Evolutionary conservation across 2,329 filamentous ascomycete genomes (phyloP), one percentile per base, ranked within the genome.

Genomic region (Lachnellula occidentalis): DNA sequence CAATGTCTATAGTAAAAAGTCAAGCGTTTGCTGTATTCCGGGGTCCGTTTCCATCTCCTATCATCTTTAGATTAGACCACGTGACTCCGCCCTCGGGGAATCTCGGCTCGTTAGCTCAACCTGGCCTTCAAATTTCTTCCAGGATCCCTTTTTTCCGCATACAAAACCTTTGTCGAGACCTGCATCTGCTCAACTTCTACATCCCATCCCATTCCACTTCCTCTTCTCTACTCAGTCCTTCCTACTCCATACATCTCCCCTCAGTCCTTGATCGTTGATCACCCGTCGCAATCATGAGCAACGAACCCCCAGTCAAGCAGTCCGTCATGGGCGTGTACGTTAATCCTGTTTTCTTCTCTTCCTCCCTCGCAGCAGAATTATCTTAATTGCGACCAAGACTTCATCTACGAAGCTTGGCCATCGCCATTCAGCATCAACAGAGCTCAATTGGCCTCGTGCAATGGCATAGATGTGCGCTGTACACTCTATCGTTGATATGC

Each of bases 311-410:
- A 68, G 74, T 80, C 62, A 74, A 80, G 69, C 74, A 77, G 65
- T 80, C 76, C 72, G 76, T 86, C 69, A 69, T 85, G 78, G 83
- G 83, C 80, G 85, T 86, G 82, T 86, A 78, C 79, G 80, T 78
- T 48, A 42, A 42, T 45, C 53, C 19, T 5, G 8, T 54, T 50
- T 55, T 53, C 64, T 64, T 64, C 54, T 53, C 50, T 62, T 65
- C 65, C 67, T 58, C 63, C 64, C 39, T 57, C 54, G 21, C 34
- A 27, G 36, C 36, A 8, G n/a, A 17, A 37, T 53, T 50, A 46
- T 53, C 51, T 46, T 17, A 53, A 58, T 58, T 50, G 56, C 55
- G 50, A 47, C 50, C 45, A 22, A 56, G 34, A 15, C 39, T 52
- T 49, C 50, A 56, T 58, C 57, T 24, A 62, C 34, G 45, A 55